phyloP scores from a whole-genome alignment of 371 early-diverging fungal species.

The Zopfochytrium polystomum region DNA sequence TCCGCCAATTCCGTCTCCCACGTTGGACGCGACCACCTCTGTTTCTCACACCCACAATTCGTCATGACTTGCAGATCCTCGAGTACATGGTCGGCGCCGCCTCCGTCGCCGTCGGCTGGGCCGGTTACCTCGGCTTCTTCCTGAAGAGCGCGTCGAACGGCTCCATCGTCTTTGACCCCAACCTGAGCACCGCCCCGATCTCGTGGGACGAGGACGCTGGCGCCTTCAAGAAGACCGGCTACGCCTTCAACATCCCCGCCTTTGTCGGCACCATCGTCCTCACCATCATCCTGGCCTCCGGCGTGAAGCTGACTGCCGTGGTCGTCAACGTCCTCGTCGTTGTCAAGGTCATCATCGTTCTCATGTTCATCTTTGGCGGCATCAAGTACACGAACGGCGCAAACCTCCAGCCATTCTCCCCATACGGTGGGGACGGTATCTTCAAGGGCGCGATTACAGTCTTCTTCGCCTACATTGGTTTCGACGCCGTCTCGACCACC shows the following conservation, averaged over 20 bases:
- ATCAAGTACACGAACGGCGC: slow-evolving; percentile 58
- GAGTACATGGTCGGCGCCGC: slow-evolving; percentile 45
- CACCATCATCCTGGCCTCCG: slow-evolving; percentile 64
- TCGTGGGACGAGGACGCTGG: background rate
- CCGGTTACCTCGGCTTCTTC: background rate
- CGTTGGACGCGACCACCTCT: too few relatives aligned
- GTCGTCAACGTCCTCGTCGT: too few relatives aligned
- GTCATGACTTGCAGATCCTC: too few relatives aligned
- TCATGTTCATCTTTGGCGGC: slow-evolving; percentile 68
- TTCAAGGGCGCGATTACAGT: slow-evolving; percentile 59
- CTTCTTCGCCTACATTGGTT: too few relatives aligned
- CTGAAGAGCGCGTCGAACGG: background rate
- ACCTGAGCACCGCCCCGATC: background rate
- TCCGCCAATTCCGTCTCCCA: too few relatives aligned
- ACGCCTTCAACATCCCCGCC: too few relatives aligned
- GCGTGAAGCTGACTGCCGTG: slow-evolving; percentile 69
- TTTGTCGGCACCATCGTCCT: slow-evolving; percentile 43
- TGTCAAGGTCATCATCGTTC: slow-evolving; percentile 61
- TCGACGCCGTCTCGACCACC: too few relatives aligned
- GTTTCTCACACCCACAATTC: too few relatives aligned
- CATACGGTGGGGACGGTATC: slow-evolving; percentile 29
- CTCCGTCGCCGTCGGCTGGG: slow-evolving; percentile 45
- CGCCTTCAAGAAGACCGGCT: background rate
- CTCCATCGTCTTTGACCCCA: too few relatives aligned
- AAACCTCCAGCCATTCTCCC: slow-evolving; percentile 80